Evolutionary conservation across 768 basidiomycete genomes (phyloP).

Genomic region (Arthromyces matolae): DNA sequence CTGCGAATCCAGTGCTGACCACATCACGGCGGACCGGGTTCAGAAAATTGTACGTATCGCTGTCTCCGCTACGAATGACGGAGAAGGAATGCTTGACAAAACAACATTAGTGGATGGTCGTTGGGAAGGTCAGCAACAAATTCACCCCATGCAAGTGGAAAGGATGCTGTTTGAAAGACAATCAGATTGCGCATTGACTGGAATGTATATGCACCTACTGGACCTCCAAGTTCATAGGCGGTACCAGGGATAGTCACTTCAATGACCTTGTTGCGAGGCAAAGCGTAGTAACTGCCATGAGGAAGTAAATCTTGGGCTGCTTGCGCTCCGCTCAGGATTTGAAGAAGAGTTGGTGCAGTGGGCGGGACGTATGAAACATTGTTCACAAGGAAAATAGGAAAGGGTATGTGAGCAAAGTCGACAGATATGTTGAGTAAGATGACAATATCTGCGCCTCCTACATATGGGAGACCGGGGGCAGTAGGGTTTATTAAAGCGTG

Average conservation of each 20-base stretch:
- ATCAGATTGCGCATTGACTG: not conserved
- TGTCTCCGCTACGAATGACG: slow-evolving; percentile 34
- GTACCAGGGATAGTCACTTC: slow-evolving; percentile 43
- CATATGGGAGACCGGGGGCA: slow-evolving; percentile 28
- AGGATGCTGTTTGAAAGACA: slow-evolving; percentile 5
- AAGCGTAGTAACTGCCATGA: slow-evolving; percentile 36
- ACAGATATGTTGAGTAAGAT: slow-evolving; percentile 31
- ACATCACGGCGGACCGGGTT: slow-evolving; percentile 45
- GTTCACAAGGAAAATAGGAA: slow-evolving; percentile 30
- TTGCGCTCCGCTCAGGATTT: slow-evolving; percentile 46
- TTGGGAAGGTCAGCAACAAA: not conserved
- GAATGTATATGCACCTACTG: slow-evolving; percentile 17
- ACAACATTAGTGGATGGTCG: not conserved
- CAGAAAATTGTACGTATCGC: slow-evolving; percentile 21
- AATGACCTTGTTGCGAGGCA: slow-evolving; percentile 43
- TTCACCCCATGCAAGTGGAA: slow-evolving; percentile 15
- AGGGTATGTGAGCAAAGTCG: slow-evolving; percentile 4
- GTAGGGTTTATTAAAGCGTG: slow-evolving; percentile 31
- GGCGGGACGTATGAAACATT: slow-evolving; percentile 31
- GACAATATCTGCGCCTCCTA: slow-evolving; percentile 40
- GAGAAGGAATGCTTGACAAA: slow-evolving; percentile 24
- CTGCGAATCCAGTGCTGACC: slow-evolving; percentile 32
- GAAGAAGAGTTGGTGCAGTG: slow-evolving; percentile 38
- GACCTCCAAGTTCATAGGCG: slow-evolving; percentile 25
- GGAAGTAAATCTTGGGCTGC: slow-evolving; percentile 37